Base-by-base conservation (phyloP, 2,329 filamentous ascomycete species). In the Herpotrichia juniperi region DNA sequence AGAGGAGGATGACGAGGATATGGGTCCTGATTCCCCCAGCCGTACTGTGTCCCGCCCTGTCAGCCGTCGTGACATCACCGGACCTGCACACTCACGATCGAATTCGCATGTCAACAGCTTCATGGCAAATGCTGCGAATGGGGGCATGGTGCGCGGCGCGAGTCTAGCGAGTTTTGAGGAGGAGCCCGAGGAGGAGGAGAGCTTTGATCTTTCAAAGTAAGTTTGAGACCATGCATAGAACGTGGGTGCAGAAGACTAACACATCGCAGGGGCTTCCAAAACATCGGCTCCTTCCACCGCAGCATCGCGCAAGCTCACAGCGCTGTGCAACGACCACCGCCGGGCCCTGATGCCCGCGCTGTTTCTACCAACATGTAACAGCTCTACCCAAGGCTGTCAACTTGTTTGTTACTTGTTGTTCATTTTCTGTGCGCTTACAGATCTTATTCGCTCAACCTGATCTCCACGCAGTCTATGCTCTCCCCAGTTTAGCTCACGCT, bases 131-230 rank as follows among this genome's bases (percentile, higher is more conserved):
- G 52, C 60, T 35, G 61, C 56, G 7, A 59, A 59, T 37, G 67
- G 67, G 7, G 68, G 68, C 1, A 72, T 73, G 65, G 71, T 72
- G 4, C 57, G 72, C 28, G 71, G 71, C 26, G 64, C 68, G 26
- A 70, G 72, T 49, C 51, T 72, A 51, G 65, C 59, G 1, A 63
- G 61, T 37, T 73, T 74, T 46, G 71, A 72, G 19, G 72, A 74
- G 22, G 74, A 77, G 25, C 67, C 74, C 6, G 77, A 75, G 19
- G 74, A 75, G 42, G 74, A 75, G 42, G 77, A 77, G 46, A 74
- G 76, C 14, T 79, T 79, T 51, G 78, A 81, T 68, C 67, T 81
- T 40, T 76, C 74, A 40, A 81, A 79, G 78, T 80, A 68, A 71
- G 76, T 71, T 28, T 10, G 16, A 26, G 4, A 25, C 3, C 19